A percentile compares a stretch with the other conserved stretches of the same genome.
phyloP scores from a whole-genome alignment of 2,329 filamentous ascomycete species.

The Pseudogymnoascus sp. region DNA sequence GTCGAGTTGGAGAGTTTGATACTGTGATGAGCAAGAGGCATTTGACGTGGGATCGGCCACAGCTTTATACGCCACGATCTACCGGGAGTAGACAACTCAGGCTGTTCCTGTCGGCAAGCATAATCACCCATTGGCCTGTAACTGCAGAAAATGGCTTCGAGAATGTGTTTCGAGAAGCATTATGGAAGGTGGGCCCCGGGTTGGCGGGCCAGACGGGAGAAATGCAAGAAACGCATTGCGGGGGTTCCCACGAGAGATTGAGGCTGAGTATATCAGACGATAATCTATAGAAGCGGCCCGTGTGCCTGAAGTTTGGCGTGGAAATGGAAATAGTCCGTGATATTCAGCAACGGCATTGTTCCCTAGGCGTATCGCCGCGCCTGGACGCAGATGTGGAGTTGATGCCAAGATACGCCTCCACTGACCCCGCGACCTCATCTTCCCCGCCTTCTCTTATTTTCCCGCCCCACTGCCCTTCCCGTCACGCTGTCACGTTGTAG shows the following conservation, averaged over 20 bases:
- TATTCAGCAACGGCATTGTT: not conserved
- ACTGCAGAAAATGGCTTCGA: not conserved
- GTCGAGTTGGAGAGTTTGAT: not conserved
- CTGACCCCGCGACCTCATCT: not conserved
- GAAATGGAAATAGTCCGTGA: not conserved
- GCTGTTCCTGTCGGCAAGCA: not conserved
- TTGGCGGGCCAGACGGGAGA: not conserved
- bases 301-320: not conserved
- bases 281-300: not conserved
- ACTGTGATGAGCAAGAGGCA: not conserved
- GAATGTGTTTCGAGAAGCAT: not conserved
- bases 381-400: not conserved
- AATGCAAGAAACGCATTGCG: not conserved
- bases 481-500: not conserved
- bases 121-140: not conserved
- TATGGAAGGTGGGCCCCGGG: not conserved
- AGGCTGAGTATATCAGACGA: not conserved
- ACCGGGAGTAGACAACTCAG: not conserved
- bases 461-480: not conserved
- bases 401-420: slow-evolving; percentile 2
- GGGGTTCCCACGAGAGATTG: not conserved
- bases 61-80: slow-evolving; percentile 1
- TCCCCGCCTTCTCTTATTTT: not conserved
- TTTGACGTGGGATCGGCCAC: not conserved
- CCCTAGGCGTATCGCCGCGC: not conserved